phyloP scores from a whole-genome alignment of 2,329 filamentous ascomycete genomes.

The Clonostachys rosea region DNA sequence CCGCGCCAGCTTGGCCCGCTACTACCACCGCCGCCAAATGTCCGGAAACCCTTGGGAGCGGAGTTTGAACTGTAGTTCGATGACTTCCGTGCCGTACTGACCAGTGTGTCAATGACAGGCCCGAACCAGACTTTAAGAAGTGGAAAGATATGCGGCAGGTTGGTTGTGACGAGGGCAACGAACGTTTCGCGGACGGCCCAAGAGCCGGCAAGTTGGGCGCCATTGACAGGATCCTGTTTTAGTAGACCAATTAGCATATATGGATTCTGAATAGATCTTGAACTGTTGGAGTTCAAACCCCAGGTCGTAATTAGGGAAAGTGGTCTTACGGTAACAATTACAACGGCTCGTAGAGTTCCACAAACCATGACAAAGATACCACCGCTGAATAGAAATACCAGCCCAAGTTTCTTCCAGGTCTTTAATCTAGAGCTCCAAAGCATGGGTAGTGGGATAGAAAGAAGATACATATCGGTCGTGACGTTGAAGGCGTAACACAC shows the following conservation, averaged over 20 bases:
- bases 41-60: not conserved
- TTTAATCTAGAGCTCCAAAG: slow-evolving; percentile 29
- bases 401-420: slow-evolving; percentile 27
- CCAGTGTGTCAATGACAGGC: not conserved
- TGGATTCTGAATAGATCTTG: too few relatives aligned
- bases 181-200: slow-evolving; percentile 39
- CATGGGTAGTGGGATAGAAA: slow-evolving; percentile 53
- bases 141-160: slow-evolving; percentile 39
- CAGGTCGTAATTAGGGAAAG: too few relatives aligned
- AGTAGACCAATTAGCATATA: too few relatives aligned
- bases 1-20: not conserved
- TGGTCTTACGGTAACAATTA: slow-evolving; percentile 25
- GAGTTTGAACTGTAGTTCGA: not conserved
- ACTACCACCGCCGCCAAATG: not conserved
- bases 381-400: slow-evolving; percentile 26
- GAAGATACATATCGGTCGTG: slow-evolving; percentile 51
- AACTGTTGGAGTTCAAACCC: too few relatives aligned
- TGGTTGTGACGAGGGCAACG: slow-evolving; percentile 35
- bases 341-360: slow-evolving; percentile 26
- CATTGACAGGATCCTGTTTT: slow-evolving; percentile 29
- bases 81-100: too few relatives aligned
- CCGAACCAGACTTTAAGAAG: slow-evolving; percentile 21
- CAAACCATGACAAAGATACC: slow-evolving; percentile 32
- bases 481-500: slow-evolving; percentile 47
- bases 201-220: slow-evolving; percentile 30